Conservation (phyloP, 345 rosid species). For the Sisymbrium altissimum region DNA sequence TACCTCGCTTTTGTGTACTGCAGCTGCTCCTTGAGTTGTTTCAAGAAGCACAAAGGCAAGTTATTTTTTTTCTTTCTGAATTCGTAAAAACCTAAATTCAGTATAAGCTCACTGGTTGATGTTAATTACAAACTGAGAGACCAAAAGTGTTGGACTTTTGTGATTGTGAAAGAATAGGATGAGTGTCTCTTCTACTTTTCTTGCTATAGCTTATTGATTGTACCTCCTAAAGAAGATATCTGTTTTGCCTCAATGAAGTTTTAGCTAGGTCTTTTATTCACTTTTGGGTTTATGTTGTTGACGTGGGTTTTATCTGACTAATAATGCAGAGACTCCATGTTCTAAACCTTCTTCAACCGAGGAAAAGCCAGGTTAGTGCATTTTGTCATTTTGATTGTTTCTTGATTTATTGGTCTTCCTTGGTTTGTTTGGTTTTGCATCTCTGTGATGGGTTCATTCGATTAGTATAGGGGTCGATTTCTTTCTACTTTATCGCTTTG, state of each 20-base stretch:
- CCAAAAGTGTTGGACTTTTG: background rate
- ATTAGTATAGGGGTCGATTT: background rate
- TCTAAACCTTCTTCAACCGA: conserved; percentile 40
- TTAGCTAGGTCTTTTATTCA: background rate
- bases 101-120: background rate
- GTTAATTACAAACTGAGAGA: background rate
- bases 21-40: conserved; percentile 68
- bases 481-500: background rate
- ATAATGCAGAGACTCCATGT: conserved; percentile 77
- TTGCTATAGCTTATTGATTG: background rate
- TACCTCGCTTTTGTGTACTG: conserved; percentile 13
- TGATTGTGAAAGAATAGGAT: background rate
- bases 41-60: conserved; percentile 50
- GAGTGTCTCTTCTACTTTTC: background rate
- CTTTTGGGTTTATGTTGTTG: background rate
- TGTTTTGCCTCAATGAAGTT: background rate
- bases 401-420: no score
- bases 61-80: background rate
- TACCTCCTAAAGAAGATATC: background rate
- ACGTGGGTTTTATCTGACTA: background rate
- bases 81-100: background rate
- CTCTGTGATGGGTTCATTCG: no score
- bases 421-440: no score
- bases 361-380: conserved; percentile 45
- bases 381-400: no score